phyloP scores from a whole-genome alignment of 805 yeast genomes.

The Lipomyces starkeyi region DNA sequence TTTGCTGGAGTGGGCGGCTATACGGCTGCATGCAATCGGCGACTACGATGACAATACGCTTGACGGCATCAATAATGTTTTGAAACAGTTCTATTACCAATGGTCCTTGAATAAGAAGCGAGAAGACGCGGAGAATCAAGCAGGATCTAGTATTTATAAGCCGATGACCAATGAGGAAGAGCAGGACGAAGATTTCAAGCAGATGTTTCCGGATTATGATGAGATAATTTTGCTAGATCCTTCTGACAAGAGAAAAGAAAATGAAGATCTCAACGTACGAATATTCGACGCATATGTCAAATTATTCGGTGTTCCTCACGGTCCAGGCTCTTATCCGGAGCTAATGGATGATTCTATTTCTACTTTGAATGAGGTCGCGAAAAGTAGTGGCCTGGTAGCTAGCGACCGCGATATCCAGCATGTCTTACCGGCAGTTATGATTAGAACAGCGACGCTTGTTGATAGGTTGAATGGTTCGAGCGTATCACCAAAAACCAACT shows the following conservation, averaged over 20 bases:
- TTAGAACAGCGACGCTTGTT: conserved; percentile 10
- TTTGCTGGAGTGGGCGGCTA: conserved; percentile 19
- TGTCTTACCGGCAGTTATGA: conserved; percentile 14
- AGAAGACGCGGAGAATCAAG: conserved; percentile 65
- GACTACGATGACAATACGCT: conserved; percentile 5
- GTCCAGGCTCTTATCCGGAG: not conserved
- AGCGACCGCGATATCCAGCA: conserved; percentile 29
- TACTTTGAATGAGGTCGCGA: not conserved
- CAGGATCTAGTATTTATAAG: conserved; percentile 67
- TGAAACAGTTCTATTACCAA: conserved; percentile 71
- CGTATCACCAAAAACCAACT: conserved; percentile 47
- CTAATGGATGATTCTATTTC: not conserved
- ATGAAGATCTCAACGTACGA: conserved; percentile 11
- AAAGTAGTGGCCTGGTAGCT: conserved; percentile 19
- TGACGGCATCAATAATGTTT: conserved; percentile 40
- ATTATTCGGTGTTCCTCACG: not conserved
- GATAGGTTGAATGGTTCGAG: not conserved
- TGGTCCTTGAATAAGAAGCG: conserved; percentile 80
- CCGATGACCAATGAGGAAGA: conserved; percentile 67
- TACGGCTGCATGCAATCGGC: conserved; percentile 22
- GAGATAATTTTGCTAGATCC: conserved; percentile 55
- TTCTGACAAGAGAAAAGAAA: conserved; percentile 41
- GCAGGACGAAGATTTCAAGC: conserved; percentile 77
- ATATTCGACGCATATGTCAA: not conserved
- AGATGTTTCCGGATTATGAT: conserved; percentile 88